A percentile compares a stretch with the other conserved stretches of the same genome.
Evolutionary conservation across 2,329 filamentous ascomycete genomes (phyloP).

Genomic region (Pestalotiopsis sp.): DNA sequence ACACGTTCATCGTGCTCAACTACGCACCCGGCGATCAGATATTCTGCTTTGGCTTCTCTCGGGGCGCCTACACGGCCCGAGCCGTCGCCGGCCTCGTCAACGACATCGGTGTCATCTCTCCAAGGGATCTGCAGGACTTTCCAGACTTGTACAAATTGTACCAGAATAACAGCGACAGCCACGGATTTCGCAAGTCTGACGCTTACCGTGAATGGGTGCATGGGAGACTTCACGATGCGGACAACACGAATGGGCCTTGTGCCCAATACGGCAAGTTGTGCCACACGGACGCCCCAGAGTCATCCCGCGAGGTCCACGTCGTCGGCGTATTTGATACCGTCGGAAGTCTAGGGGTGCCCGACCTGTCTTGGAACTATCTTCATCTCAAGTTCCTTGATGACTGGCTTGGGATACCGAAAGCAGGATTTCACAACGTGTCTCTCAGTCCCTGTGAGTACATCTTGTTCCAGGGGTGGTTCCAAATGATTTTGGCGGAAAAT

Average conservation of each 20-base stretch:
- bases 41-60: slow-evolving; percentile 40
- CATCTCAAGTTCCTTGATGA: slow-evolving; percentile 21
- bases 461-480: neutral
- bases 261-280: slow-evolving; percentile 10
- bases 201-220: slow-evolving; percentile 16
- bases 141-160: slow-evolving; percentile 15
- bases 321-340: slow-evolving; percentile 38
- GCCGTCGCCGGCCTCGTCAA: slow-evolving; percentile 40
- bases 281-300: slow-evolving; percentile 11
- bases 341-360: slow-evolving; percentile 34
- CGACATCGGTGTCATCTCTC: slow-evolving; percentile 24
- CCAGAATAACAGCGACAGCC: slow-evolving; percentile 16
- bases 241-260: neutral
- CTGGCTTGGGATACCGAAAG: slow-evolving; percentile 19
- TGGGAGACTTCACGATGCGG: slow-evolving; percentile 8
- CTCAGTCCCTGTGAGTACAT: slow-evolving; percentile 21
- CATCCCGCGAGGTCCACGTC: slow-evolving; percentile 23
- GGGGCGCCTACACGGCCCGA: slow-evolving; percentile 43
- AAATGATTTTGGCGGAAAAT: neutral
- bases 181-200: slow-evolving; percentile 13
- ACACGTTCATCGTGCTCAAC: slow-evolving; percentile 41
- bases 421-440: slow-evolving; percentile 19
- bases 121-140: slow-evolving; percentile 20
- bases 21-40: slow-evolving; percentile 39
- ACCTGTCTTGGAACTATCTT: slow-evolving; percentile 15